Base-by-base conservation (phyloP, 2,329 filamentous ascomycete species). In the Penicillium fuscoglaucum region DNA sequence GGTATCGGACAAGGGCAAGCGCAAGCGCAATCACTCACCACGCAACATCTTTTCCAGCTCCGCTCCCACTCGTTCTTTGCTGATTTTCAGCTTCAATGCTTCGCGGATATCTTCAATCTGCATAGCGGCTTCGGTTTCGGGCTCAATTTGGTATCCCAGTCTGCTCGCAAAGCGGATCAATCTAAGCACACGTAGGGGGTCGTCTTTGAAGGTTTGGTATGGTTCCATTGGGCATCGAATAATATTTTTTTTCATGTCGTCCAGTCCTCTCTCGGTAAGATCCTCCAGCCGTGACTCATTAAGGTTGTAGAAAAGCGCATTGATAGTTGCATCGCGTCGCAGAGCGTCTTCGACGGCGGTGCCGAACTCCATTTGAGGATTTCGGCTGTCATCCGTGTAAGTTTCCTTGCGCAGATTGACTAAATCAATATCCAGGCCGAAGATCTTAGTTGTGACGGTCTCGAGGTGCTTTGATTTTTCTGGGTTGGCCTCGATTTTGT, bases 391-490 rank as follows among this genome's bases (percentile, higher is more conserved):
- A n/a, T 91, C 88, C 0, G 87, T 84, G 68, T 98, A 98, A 0
- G 89, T 93, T 77, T 98, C 95, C 71, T 92, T 96, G 46, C 93
- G 85, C 47, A 98, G 80, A 72, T 98, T 99, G 67, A 99, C 95
- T 70, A 99, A 87, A 72, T 99, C 93, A 48, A 97, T 84, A 70
- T 98, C 93, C 49, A 96, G 82, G 0, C 90, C 91, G 69, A 96
- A 87, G 58, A 98, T 87, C 64, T 83, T 89, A 26, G 90, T 91
- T 10, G 91, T 96, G 49, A 91, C 90, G 0, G 93, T 98, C 76
- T 96, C 93, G 15, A 98, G 84, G 72, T 98, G 91, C 77, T 98
- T 98, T 21, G 92, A 96, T 78, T 96, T 97, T 69, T 97, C 92
- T 0, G 93, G 93, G 72, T 98, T 98, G 57, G 89, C 89, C 52